These are phyloP conservation scores for Wickerhamiella spandovensis DNA, from an alignment of 805 yeast genomes.

Conservation along the genomic window DNA sequence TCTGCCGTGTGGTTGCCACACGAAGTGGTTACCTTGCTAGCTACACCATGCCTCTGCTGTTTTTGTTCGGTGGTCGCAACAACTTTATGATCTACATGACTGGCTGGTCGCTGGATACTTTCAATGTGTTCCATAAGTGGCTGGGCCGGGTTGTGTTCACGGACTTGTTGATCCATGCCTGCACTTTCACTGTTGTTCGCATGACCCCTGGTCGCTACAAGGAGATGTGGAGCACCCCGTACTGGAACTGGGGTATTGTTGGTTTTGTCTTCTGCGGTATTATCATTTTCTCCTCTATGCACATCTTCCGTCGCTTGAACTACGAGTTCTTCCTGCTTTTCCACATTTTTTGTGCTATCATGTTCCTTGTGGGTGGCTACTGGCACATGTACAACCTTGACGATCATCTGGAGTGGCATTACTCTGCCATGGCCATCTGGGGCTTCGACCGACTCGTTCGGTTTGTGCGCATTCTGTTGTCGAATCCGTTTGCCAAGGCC, in stretches of 20 bases:
- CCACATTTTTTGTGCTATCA: slow-evolving; percentile 42
- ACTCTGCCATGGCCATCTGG: slow-evolving; percentile 53
- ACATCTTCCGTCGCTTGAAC: slow-evolving; percentile 34
- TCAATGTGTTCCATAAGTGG: slow-evolving; percentile 51
- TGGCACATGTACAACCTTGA: slow-evolving; percentile 35
- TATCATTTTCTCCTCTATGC: slow-evolving; percentile 36
- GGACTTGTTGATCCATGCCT: slow-evolving; percentile 40
- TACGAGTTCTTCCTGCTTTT: slow-evolving; percentile 46
- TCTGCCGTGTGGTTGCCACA: slow-evolving; percentile 1
- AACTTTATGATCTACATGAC: slow-evolving; percentile 45
- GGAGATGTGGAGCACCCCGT: slow-evolving; percentile 6
- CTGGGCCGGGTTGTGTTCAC: slow-evolving; percentile 37
- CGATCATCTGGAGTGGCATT: slow-evolving; percentile 37
- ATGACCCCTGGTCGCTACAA: slow-evolving; percentile 29
- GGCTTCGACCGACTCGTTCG: slow-evolving; percentile 48
- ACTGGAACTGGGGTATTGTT: slow-evolving; percentile 30
- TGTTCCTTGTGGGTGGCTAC: slow-evolving; percentile 44
- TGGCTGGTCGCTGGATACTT: slow-evolving; percentile 43
- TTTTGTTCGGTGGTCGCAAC: slow-evolving; percentile 55
- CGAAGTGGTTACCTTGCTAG: slow-evolving; percentile 10
- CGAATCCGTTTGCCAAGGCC: slow-evolving; percentile 33
- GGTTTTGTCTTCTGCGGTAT: slow-evolving; percentile 31
- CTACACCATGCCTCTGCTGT: slow-evolving; percentile 36
- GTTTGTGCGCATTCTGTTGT: slow-evolving; percentile 36
- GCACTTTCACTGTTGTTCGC: slow-evolving; percentile 33